Conservation (phyloP, 73 alveolate species). For the Paramecium biaurelia region DNA sequence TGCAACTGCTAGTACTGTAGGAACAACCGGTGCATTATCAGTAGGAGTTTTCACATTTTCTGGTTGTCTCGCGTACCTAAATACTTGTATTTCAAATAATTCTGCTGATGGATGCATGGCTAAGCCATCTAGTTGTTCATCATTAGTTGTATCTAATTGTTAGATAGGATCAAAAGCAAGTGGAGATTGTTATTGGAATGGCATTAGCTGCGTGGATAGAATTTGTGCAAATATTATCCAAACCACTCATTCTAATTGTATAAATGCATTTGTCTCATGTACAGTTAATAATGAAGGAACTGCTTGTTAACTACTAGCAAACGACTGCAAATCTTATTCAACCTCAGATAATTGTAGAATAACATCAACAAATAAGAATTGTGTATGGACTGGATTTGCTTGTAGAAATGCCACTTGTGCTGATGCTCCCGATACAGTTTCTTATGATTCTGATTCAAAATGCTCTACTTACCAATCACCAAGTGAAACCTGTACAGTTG, state of each 20-base stretch:
- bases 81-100: neutral
- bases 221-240: neutral
- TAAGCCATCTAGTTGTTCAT: neutral
- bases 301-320: neutral
- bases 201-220: neutral
- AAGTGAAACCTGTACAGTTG: neutral
- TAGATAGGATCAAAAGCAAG: neutral
- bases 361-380: neutral
- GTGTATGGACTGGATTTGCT: neutral
- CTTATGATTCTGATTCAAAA: neutral
- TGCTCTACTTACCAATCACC: neutral
- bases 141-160: neutral
- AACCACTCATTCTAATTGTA: neutral
- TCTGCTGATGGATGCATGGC: neutral
- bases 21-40: neutral
- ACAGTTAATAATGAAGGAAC: neutral
- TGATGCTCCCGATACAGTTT: neutral
- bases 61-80: neutral
- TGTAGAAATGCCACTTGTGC: neutral
- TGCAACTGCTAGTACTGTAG: neutral
- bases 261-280: neutral
- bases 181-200: conserved; percentile 11
- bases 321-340: neutral
- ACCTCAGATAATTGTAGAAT: neutral
- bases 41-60: neutral